These are phyloP conservation scores for Saussurea involucrata DNA, from an alignment of 129 eudicot genomes.

Conservation along the genomic window DNA sequence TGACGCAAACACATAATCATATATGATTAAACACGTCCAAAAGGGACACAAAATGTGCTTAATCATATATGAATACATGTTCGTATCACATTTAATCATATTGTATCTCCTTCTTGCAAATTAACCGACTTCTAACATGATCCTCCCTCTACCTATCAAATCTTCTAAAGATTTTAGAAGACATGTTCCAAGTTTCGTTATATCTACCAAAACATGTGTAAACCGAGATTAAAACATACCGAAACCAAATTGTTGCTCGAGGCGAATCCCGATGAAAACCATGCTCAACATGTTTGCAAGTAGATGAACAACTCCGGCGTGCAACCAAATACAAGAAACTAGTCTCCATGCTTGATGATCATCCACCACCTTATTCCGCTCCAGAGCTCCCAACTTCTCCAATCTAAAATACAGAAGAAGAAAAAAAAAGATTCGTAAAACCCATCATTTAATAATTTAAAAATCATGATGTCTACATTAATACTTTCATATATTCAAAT, in stretches of 20 bases:
- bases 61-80: too few species aligned
- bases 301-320: conserved; percentile 88
- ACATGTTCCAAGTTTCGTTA: background rate
- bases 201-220: background rate
- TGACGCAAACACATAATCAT: too few species aligned
- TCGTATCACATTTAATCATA: too few species aligned
- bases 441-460: background rate
- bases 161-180: too few species aligned
- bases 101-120: too few species aligned
- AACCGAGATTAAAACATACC: conserved; percentile 31
- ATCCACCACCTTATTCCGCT: conserved; percentile 77
- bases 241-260: conserved; percentile 95
- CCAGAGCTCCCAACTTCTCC: conserved; percentile 80
- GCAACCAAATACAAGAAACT: conserved; percentile 79
- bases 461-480: background rate
- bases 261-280: conserved; percentile 90
- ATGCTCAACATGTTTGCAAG: conserved; percentile 94
- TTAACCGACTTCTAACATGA: too few species aligned
- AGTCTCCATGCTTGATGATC: conserved; percentile 89
- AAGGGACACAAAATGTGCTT: too few species aligned
- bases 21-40: too few species aligned
- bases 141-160: too few species aligned
- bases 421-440: background rate
- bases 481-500: background rate
- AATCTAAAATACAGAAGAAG: conserved; percentile 37